Percentiles rank a stretch among this genome's conserved stretches.
These are phyloP conservation scores for Alternaria atra DNA, from an alignment of 2,329 filamentous ascomycete genomes.

Conservation along the genomic window DNA sequence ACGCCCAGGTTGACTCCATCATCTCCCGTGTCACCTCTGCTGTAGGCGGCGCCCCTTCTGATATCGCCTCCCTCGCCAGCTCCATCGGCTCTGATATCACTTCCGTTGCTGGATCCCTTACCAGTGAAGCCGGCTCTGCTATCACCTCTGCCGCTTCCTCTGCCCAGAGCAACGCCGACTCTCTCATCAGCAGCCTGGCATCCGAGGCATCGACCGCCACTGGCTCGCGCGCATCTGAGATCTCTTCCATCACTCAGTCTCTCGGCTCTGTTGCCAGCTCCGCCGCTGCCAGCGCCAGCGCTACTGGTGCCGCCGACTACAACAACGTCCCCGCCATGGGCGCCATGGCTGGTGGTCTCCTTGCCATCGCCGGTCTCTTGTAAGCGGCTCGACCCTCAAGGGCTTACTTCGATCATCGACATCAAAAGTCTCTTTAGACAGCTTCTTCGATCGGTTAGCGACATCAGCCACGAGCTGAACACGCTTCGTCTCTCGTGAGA, in stretches of 20 bases:
- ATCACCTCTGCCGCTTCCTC: constrained; percentile 23
- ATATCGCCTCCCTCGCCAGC: constrained; percentile 16
- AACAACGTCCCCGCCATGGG: constrained; percentile 44
- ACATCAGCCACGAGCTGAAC: constrained; percentile 15
- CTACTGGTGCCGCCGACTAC: constrained; percentile 31
- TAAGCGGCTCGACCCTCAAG: constrained; percentile 24
- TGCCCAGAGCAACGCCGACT: constrained; percentile 22
- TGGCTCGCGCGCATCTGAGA: not conserved
- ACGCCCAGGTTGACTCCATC: constrained; percentile 41
- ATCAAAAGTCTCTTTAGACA: constrained; percentile 14
- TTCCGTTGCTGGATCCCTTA: constrained; percentile 16
- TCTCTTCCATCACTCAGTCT: constrained; percentile 8
- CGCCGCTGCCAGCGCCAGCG: constrained; percentile 19
- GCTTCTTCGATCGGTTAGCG: constrained; percentile 12
- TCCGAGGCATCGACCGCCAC: not conserved
- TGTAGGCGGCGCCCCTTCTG: constrained; percentile 18
- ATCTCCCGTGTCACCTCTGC: constrained; percentile 28
- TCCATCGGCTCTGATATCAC: constrained; percentile 23
- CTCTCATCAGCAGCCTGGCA: constrained; percentile 22
- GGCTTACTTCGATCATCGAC: not conserved
- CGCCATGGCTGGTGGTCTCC: constrained; percentile 42
- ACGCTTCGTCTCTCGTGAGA: constrained; percentile 24
- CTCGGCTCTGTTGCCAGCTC: constrained; percentile 12
- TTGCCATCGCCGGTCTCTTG: constrained; percentile 46
- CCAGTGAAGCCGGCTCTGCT: constrained; percentile 19